phyloP scores from a whole-genome alignment of 345 rosid genomes.

The Bruguiera gymnorhiza region DNA sequence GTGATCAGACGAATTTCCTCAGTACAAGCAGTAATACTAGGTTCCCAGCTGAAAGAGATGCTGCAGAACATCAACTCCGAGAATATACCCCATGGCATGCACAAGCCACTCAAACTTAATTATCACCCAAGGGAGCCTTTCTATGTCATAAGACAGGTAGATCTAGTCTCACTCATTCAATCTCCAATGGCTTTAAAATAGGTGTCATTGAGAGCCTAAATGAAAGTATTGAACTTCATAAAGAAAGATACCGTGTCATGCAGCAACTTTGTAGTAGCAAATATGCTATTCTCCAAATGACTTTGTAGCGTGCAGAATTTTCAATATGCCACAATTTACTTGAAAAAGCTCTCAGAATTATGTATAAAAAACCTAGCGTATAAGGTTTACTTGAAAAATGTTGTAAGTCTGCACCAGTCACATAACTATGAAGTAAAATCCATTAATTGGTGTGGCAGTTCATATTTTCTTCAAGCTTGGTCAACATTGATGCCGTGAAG shows the following conservation, averaged over 20 bases:
- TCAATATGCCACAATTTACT: neutral
- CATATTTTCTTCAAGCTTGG: neutral
- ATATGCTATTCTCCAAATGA: neutral
- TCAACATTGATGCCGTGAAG: neutral
- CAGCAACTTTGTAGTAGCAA: neutral
- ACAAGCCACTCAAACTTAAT: conserved; percentile 58
- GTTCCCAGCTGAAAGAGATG: conserved; percentile 76
- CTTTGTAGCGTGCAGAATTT: neutral
- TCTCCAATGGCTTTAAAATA: conserved; percentile 5
- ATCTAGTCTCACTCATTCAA: neutral
- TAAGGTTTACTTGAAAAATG: neutral
- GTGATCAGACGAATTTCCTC: conserved; percentile 57
- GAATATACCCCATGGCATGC: conserved; percentile 38
- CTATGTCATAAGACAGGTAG: conserved; percentile 80
- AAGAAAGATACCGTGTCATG: neutral
- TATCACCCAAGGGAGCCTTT: conserved; percentile 73
- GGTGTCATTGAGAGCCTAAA: neutral
- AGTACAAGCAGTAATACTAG: conserved; percentile 64
- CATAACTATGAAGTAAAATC: neutral
- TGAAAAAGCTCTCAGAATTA: neutral
- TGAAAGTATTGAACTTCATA: neutral
- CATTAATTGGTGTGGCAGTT: conserved; percentile 1
- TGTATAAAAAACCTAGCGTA: neutral
- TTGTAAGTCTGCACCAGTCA: neutral
- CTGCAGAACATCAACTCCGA: conserved; percentile 43